Percentiles rank a stretch among this genome's conserved stretches.
Conservation (phyloP, 176 grass and related monocot species). For the Chloris gayana region DNA sequence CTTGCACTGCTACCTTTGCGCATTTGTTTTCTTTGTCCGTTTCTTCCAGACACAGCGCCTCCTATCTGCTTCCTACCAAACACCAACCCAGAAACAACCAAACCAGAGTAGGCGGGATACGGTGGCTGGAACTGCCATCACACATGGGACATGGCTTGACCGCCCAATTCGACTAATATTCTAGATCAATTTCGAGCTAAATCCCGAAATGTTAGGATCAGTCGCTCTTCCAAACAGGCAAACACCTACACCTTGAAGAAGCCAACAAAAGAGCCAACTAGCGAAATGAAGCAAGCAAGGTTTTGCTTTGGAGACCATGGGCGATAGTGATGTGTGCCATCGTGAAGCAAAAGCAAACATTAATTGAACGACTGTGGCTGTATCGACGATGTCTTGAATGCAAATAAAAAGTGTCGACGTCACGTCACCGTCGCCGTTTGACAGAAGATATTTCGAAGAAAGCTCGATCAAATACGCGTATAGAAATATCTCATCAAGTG, state of each 20-base stretch:
- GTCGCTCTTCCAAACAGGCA: too few relatives aligned
- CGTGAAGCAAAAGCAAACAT: neutral
- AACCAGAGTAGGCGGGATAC: neutral
- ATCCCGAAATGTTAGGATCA: neutral
- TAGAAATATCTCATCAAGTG: neutral
- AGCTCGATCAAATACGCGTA: neutral
- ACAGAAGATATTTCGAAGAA: neutral
- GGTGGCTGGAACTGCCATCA: neutral
- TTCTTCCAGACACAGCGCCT: too few relatives aligned
- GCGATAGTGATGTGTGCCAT: neutral
- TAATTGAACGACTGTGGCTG: neutral
- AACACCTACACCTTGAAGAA: too few relatives aligned
- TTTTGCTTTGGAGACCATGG: neutral
- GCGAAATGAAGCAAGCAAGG: too few relatives aligned
- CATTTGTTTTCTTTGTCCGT: too few relatives aligned
- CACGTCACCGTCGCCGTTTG: neutral
- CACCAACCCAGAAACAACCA: neutral
- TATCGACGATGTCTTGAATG: neutral
- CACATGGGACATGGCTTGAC: neutral
- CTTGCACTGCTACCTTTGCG: too few relatives aligned
- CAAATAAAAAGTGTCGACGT: conserved; percentile 4
- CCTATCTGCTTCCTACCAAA: neutral
- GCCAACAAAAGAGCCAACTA: too few relatives aligned
- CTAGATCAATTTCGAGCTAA: neutral
- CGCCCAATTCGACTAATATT: neutral